Base-by-base conservation (phyloP, 345 rosid species). In the Dipteronia sinensis region DNA sequence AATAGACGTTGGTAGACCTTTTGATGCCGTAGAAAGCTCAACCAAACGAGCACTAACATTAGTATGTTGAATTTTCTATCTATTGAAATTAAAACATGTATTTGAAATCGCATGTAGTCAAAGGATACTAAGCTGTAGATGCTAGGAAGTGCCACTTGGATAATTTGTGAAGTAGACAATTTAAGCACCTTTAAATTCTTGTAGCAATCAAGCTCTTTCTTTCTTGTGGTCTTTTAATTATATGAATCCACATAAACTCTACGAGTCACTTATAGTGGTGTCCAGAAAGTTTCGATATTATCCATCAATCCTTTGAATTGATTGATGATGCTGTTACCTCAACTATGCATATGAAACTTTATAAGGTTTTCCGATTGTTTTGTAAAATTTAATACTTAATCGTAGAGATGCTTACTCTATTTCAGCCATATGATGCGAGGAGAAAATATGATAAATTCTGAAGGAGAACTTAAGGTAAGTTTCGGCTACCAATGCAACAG, bases 401-500 rank as follows among this genome's bases (percentile, higher is more conserved):
- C 46, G 46, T 73, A 51, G 56, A 51, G 27, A 22, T 79, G 31
- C 44, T 74, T 81, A 34, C 15, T 25, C 29, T 74, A 47, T 78
- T 73, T 87, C 85, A 85, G 90, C 31, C 72, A 34, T 47, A 84
- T 65, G 67, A 89, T 89, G 90, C 85, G 53, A 76, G 84, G 86
- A 78, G 82, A 76, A 78, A 83, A 81, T 69, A 72, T 76, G 55
- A 74, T 46, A 49, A 86, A 77, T 81, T 75, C 88, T 11, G 93
- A 91, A 71, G 92, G 92, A 77, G 98, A 94, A 73, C 86, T 94
- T 70, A 89, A 90, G 78, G 90, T 96, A 68, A 94, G 98, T 82
- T 96, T 96, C 83, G 98, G 97, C 65, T 96, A 96, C 75, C 92
- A 91, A 72, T 94, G 99, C 86, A 87, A 81, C 55, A 82, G 83